phyloP scores from a whole-genome alignment of 352 stramenopile species.

The Phytophthora uliginosa region DNA sequence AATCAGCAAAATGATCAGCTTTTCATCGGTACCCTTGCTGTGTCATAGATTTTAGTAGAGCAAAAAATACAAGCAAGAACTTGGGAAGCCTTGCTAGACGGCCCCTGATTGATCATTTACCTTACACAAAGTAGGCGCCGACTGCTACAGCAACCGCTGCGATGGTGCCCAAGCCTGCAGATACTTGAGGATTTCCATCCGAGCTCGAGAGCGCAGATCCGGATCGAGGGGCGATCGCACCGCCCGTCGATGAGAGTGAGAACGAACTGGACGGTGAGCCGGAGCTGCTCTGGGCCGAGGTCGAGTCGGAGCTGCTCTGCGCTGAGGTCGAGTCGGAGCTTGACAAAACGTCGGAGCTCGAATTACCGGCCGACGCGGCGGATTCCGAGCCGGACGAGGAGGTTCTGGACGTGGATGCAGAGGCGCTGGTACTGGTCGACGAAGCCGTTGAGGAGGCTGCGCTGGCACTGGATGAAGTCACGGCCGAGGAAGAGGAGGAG shows the following conservation, averaged over 20 bases:
- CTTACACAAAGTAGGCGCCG: conserved; percentile 7
- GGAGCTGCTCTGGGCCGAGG: conserved; percentile 4
- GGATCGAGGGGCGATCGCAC: conserved; percentile 24
- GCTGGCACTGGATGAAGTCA: neutral
- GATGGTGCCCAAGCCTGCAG: neutral
- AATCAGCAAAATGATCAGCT: too few relatives aligned
- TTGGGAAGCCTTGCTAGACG: too few relatives aligned
- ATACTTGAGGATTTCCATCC: neutral
- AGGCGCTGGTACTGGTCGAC: neutral
- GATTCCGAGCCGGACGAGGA: conserved; percentile 6
- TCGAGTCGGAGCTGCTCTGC: conserved; percentile 23
- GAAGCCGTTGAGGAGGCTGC: neutral
- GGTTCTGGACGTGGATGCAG: neutral
- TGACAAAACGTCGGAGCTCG: conserved; percentile 12
- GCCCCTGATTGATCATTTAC: too few relatives aligned
- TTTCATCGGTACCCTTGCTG: too few relatives aligned
- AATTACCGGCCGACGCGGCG: conserved; percentile 2
- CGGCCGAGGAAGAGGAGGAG: neutral
- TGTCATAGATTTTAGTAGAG: too few relatives aligned
- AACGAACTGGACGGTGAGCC: neutral
- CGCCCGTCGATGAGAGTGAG: conserved; percentile 9
- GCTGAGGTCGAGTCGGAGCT: conserved; percentile 11
- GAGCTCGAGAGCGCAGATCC: conserved; percentile 20
- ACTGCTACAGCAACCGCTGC: neutral
- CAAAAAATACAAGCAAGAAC: too few relatives aligned